These are phyloP conservation scores for Phycomyces nitens DNA, from an alignment of 192 early-diverging fungal genomes.

Conservation along the genomic window DNA sequence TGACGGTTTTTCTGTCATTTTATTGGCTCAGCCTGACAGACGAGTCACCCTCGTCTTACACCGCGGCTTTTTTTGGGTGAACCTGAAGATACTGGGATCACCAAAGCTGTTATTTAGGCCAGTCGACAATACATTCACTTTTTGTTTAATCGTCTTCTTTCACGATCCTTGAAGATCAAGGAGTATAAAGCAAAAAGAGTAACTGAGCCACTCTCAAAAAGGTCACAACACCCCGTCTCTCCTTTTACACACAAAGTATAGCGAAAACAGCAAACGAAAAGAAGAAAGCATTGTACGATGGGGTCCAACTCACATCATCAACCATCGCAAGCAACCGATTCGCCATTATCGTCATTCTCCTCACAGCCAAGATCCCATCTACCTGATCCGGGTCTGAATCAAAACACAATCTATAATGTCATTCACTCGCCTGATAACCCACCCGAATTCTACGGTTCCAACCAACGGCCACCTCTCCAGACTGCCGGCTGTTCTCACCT, in stretches of 20 bases:
- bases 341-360: neutral
- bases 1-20: neutral
- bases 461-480: neutral
- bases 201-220: no score
- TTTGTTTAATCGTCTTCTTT: neutral
- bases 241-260: neutral
- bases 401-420: constrained; percentile 26
- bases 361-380: constrained; percentile 5
- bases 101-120: neutral
- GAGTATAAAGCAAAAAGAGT: no score
- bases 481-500: constrained; percentile 22
- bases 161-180: no score
- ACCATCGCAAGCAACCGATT: neutral
- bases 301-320: neutral
- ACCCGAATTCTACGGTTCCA: constrained; percentile 14
- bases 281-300: neutral
- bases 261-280: neutral
- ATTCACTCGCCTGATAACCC: constrained; percentile 23
- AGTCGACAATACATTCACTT: neutral
- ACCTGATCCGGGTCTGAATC: neutral
- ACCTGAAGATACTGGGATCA: neutral
- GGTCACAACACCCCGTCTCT: no score
- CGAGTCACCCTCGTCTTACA: neutral
- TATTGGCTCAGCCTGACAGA: neutral
- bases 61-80: neutral